Evolutionary conservation across 1,284 basidiomycete genomes (phyloP).

Genomic region (Trichosporon sp.): DNA sequence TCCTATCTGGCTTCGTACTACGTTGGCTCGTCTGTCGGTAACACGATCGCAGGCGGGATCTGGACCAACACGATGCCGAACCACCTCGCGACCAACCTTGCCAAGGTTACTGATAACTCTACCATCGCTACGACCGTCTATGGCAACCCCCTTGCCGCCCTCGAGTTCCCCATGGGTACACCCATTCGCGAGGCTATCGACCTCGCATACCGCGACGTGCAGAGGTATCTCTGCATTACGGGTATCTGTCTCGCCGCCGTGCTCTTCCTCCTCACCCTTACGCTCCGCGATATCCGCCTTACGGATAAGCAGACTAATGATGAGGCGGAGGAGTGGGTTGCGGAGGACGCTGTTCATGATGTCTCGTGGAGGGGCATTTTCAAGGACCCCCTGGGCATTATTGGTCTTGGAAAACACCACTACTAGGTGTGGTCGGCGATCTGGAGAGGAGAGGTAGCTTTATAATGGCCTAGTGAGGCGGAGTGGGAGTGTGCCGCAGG

Average conservation of each 20-base stretch:
- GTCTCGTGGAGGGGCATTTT: neutral
- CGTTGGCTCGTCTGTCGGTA: conserved; percentile 47
- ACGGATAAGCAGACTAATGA: conserved; percentile 33
- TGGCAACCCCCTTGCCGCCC: conserved; percentile 29
- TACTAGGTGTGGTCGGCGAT: neutral
- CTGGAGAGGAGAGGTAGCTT: neutral
- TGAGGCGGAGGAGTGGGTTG: conserved; percentile 25
- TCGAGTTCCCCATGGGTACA: conserved; percentile 41
- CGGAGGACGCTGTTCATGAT: neutral
- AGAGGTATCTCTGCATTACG: conserved; percentile 37
- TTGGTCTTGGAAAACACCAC: neutral
- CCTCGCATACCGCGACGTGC: conserved; percentile 35
- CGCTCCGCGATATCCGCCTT: conserved; percentile 31
- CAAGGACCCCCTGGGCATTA: neutral
- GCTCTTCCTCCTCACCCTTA: conserved; percentile 25
- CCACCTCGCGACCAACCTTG: conserved; percentile 14
- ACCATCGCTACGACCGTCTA: conserved; percentile 40
- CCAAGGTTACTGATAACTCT: conserved; percentile 26
- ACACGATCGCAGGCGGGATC: conserved; percentile 48
- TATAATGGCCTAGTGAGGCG: neutral
- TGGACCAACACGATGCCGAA: conserved; percentile 34
- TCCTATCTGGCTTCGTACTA: conserved; percentile 48
- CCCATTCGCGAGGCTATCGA: conserved; percentile 38
- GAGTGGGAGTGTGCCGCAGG: neutral
- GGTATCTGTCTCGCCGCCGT: conserved; percentile 36